Evolutionary conservation across 169 alveolate genomes (phyloP).

Genomic region (Plasmodium reichenowi): DNA sequence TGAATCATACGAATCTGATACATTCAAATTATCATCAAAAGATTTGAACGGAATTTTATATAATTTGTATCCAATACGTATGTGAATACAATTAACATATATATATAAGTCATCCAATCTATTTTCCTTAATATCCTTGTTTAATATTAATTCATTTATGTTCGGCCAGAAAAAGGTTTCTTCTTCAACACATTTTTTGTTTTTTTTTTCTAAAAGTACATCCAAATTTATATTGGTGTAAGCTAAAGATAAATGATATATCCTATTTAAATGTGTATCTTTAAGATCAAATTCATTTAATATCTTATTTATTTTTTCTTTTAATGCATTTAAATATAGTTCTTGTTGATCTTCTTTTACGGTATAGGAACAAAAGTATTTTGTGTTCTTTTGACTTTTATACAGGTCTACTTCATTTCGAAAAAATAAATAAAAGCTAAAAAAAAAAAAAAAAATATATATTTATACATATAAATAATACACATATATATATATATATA

Average conservation of each 20-base stretch:
- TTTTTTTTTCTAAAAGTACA: slow-evolving; percentile 16
- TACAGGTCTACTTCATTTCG: slow-evolving; percentile 30
- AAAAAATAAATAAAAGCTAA: slow-evolving; percentile 52
- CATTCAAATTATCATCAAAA: slow-evolving; percentile 3
- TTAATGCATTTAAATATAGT: slow-evolving; percentile 27
- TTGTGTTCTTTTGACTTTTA: slow-evolving; percentile 51
- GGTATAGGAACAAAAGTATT: slow-evolving; percentile 58
- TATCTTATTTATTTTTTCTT: slow-evolving; percentile 37
- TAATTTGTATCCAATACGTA: slow-evolving; percentile 53
- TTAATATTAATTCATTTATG: slow-evolving; percentile 15
- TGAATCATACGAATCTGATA: slow-evolving; percentile 33
- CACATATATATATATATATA: background rate
- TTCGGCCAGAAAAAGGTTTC: slow-evolving; percentile 22
- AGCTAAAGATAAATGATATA: slow-evolving; percentile 67
- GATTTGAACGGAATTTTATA: slow-evolving; percentile 50
- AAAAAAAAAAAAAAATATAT: background rate
- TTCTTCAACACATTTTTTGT: slow-evolving; percentile 8
- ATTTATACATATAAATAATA: background rate
- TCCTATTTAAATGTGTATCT: slow-evolving; percentile 26
- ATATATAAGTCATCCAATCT: slow-evolving; percentile 29
- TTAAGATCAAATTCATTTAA: slow-evolving; percentile 23
- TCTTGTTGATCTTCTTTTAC: slow-evolving; percentile 46
- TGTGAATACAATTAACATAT: slow-evolving; percentile 51
- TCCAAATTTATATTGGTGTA: slow-evolving; percentile 37
- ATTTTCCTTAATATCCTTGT: background rate